Evolutionary conservation across 495 filamentous ascomycete species (phyloP), one percentile per base, ranked within the genome.

Genomic region (Parathielavia appendiculata): DNA sequence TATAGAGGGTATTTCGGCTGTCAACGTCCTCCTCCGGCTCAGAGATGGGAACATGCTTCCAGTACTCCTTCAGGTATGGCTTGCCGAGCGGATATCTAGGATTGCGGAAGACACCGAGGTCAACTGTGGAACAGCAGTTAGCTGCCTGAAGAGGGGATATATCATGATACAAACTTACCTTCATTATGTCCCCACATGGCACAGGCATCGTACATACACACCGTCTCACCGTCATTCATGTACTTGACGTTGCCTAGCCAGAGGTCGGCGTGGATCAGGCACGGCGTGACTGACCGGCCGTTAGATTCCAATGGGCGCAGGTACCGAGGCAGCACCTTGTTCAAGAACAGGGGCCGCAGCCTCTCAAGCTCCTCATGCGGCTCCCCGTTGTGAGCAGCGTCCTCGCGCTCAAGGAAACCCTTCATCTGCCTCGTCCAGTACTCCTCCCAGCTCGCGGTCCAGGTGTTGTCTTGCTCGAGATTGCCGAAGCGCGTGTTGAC

Each of bases 161-260:
- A 23, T 30, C 26, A n/a, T 6, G 26, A 30, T 6, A 13, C 19
- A 13, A n/a, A 44, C 57, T 13, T 32, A 65, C 65, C 57, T 59
- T 81, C 79, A 41, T 80, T 76, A 53, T 83, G 79, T 0, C 71
- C 78, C 63, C 75, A 83, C 57, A 73, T 73, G 14, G 60, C 69
- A 53, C 70, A 70, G 0, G 78, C 68, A 60, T 81, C 78, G 54
- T 75, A 81, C 10, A 81, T 63, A 26, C 73, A 62, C 17, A 73
- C 56, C 12, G 65, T 62, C 10, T 66, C 69, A 14, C 65, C 70
- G 23, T 68, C 60, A 6, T 55, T 51, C 57, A 71, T 63, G 20
- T 69, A 66, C 12, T 72, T 75, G 43, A 73, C 66, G 54, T 79
- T 80, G 1, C 66, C 76, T 17, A 78, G 72, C 74, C 74, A 79